Conservation (phyloP, 2,329 filamentous ascomycete genomes). For the Alternaria solani region DNA sequence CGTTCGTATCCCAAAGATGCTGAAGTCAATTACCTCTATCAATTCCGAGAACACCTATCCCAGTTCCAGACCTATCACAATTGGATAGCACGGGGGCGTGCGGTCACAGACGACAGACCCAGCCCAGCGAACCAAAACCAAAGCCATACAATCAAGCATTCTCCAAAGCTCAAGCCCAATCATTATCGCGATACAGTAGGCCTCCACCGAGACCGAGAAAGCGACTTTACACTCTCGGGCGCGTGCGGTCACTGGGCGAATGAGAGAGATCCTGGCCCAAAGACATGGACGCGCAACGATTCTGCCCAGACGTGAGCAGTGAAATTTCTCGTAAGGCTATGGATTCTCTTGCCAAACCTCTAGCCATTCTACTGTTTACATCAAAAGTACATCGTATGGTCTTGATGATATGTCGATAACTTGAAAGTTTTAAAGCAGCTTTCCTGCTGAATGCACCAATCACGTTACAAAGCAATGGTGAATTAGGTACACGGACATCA, state of each 20-base stretch:
- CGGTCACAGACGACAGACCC: too few species aligned
- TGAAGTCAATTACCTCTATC: background rate
- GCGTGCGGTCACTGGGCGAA: background rate
- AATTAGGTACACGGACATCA: background rate
- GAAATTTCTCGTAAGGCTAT: background rate
- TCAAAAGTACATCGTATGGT: background rate
- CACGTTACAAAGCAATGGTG: background rate
- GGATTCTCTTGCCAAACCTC: background rate
- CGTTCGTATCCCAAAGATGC: background rate
- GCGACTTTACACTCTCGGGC: too few species aligned
- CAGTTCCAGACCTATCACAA: background rate
- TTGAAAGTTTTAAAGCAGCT: background rate
- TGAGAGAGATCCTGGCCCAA: background rate
- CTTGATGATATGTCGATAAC: background rate
- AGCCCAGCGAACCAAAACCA: too few species aligned
- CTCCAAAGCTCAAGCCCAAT: too few species aligned
- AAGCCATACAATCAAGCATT: too few species aligned
- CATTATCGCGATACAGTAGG: too few species aligned
- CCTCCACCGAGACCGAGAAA: too few species aligned
- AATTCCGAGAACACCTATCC: background rate
- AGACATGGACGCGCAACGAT: background rate
- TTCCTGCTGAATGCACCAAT: background rate
- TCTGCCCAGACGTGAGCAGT: background rate
- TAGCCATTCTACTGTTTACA: background rate
- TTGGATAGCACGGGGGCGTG: background rate